Evolutionary conservation across 2,329 filamentous ascomycete species (phyloP).

Genomic region (Nigrospora oryzae): DNA sequence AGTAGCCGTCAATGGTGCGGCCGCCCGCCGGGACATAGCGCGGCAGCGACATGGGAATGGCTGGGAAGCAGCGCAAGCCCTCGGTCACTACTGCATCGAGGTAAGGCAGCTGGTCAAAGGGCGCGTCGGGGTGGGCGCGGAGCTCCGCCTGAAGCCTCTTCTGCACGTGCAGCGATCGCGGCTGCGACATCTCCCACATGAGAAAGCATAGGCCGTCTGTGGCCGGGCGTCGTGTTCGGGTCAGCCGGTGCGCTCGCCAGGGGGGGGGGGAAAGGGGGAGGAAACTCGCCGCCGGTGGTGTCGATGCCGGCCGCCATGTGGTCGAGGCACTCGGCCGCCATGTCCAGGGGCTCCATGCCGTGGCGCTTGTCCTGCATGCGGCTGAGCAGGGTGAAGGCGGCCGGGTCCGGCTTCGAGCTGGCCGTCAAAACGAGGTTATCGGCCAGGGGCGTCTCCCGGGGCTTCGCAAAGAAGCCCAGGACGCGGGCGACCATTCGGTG

Average conservation of each 20-base stretch:
- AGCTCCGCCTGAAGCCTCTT: constrained; percentile 44
- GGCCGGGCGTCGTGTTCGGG: not conserved
- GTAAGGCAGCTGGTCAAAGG: constrained; percentile 44
- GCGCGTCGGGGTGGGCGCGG: constrained; percentile 23
- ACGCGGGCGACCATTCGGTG: constrained; percentile 37
- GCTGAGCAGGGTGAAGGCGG: constrained; percentile 48
- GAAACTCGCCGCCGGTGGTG: constrained; percentile 44
- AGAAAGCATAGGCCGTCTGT: constrained; percentile 58
- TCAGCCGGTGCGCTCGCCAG: not conserved
- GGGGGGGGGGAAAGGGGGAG: not conserved
- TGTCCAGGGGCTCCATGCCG: constrained; percentile 41
- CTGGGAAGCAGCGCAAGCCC: constrained; percentile 52
- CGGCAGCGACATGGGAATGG: constrained; percentile 60
- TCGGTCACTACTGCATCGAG: constrained; percentile 58
- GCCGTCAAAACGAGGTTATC: constrained; percentile 50
- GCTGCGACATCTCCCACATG: constrained; percentile 62
- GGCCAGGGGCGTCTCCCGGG: constrained; percentile 49
- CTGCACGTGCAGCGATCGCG: constrained; percentile 43
- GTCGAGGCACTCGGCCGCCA: constrained; percentile 61
- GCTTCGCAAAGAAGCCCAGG: constrained; percentile 40
- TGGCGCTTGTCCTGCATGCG: constrained; percentile 45
- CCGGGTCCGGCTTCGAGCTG: constrained; percentile 33
- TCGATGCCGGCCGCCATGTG: constrained; percentile 67
- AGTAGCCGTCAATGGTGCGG: constrained; percentile 45
- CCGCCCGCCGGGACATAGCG: constrained; percentile 47